Conservation (phyloP, 345 rosid species). For the Abelmoschus esculentus region DNA sequence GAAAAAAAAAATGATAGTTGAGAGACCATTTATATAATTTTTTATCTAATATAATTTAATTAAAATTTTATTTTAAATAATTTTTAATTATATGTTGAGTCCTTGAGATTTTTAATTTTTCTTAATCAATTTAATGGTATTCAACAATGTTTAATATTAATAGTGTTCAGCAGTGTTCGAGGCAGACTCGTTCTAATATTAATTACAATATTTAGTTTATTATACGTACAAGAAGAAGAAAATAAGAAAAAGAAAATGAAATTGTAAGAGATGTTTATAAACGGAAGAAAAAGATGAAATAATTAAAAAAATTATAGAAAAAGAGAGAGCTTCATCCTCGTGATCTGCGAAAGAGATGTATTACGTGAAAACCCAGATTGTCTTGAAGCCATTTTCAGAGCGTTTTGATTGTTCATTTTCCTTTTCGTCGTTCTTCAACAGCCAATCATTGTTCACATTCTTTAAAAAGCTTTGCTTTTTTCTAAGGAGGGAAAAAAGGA, state of each 20-base stretch:
- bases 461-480: background rate
- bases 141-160: no score
- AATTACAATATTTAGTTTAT: background rate
- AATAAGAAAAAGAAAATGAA: background rate
- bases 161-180: no score
- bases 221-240: background rate
- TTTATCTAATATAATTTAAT: no score
- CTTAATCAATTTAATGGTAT: no score
- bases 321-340: slow-evolving; percentile 24
- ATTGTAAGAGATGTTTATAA: background rate
- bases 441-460: slow-evolving; percentile 10
- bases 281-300: background rate
- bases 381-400: background rate
- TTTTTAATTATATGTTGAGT: no score
- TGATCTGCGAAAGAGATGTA: slow-evolving; percentile 30
- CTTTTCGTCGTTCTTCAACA: background rate
- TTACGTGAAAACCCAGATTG: slow-evolving; percentile 35
- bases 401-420: no score
- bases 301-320: background rate
- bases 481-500: background rate
- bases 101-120: no score
- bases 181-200: no score
- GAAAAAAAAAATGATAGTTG: no score
- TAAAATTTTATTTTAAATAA: no score
- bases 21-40: no score